Conservation (phyloP, 331 rosid genomes). For the Arachis monticola region DNA sequence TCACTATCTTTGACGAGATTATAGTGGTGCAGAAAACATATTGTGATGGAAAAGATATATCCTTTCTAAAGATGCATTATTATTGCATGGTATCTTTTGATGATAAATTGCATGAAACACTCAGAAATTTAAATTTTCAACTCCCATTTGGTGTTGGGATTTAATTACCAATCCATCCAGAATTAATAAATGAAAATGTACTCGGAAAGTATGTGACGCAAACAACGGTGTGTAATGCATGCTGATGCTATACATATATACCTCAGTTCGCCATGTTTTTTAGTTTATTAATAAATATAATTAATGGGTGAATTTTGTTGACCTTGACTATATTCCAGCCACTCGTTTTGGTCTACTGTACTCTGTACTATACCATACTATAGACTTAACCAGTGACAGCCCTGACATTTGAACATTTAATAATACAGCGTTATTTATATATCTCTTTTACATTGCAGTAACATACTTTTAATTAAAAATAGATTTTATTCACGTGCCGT, state of each 20-base stretch:
- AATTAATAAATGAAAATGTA: too few species aligned
- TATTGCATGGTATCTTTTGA: too few species aligned
- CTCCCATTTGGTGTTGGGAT: too few species aligned
- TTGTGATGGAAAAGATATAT: not conserved
- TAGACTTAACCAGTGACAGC: not conserved
- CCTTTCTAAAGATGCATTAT: not conserved
- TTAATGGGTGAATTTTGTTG: not conserved
- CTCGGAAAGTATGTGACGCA: not conserved
- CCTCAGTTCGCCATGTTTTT: not conserved
- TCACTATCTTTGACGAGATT: not conserved
- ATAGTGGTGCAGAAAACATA: not conserved
- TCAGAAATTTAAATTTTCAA: too few species aligned
- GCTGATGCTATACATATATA: not conserved
- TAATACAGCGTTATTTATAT: not conserved
- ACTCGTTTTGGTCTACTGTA: not conserved
- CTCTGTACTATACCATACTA: not conserved
- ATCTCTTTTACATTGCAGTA: too few species aligned
- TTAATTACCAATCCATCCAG: too few species aligned
- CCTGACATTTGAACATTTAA: not conserved
- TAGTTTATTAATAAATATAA: not conserved
- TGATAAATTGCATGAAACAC: too few species aligned
- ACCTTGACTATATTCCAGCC: conserved; percentile 6
- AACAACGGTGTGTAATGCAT: not conserved
- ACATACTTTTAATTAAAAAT: too few species aligned
- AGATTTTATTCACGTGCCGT: too few species aligned